Evolutionary conservation across 139 green algal species (phyloP).

Genomic region (Chlamydomonas schloesseri): DNA sequence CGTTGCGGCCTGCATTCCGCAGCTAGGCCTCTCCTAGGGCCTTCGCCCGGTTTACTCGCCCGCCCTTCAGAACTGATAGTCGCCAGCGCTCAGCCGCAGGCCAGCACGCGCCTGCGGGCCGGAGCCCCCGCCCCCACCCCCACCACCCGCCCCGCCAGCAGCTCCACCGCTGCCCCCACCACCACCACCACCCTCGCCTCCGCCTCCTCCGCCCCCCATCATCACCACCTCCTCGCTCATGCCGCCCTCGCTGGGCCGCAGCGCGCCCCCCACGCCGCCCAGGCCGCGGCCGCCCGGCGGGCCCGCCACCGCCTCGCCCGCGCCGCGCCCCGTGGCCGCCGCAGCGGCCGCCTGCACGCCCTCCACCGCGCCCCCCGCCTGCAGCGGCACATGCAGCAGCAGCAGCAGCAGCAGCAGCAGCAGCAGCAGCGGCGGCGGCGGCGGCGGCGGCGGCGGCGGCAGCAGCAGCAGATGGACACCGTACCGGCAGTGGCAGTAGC

Average conservation of each 20-base stretch:
- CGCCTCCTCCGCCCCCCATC: background rate
- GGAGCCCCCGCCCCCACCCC: background rate
- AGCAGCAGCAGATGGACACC: too few species aligned
- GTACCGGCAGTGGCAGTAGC: too few species aligned
- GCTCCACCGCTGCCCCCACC: too few species aligned
- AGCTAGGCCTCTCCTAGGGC: too few species aligned
- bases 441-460: too few species aligned
- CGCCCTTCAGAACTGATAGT: background rate
- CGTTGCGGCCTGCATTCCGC: too few species aligned
- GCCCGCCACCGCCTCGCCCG: background rate
- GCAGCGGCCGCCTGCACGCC: background rate
- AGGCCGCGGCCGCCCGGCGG: background rate
- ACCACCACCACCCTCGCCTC: too few species aligned
- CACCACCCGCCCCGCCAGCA: too few species aligned
- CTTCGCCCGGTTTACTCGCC: too few species aligned
- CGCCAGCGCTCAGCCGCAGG: background rate
- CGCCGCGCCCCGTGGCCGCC: background rate
- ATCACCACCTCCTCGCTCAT: slow-evolving; percentile 20
- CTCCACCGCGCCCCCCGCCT: background rate
- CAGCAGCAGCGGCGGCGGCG: too few species aligned
- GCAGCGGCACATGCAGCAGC: too few species aligned
- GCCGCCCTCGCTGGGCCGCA: background rate
- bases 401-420: too few species aligned
- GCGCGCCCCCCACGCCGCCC: background rate
- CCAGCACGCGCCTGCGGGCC: background rate